Evolutionary conservation across 805 yeast species (phyloP).

Genomic region (Pichia membranifaciens): DNA sequence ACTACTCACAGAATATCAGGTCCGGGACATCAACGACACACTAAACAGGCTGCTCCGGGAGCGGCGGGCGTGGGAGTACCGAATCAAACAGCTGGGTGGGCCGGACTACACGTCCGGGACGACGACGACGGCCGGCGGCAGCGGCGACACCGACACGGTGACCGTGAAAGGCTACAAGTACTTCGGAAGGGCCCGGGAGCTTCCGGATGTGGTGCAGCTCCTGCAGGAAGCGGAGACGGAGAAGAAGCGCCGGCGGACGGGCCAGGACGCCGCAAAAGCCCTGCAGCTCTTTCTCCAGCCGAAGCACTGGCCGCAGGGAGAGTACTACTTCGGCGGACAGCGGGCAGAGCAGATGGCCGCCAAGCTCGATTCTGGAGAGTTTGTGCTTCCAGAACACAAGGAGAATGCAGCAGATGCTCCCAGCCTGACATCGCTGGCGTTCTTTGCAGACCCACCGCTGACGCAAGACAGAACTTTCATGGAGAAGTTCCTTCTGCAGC

Average conservation of each 20-base stretch:
- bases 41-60: constrained; percentile 63
- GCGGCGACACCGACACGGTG: not conserved
- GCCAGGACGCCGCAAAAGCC: constrained; percentile 6
- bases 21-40: constrained; percentile 70
- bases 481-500: constrained; percentile 1
- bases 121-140: not conserved
- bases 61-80: constrained; percentile 72
- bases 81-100: constrained; percentile 66
- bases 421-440: not conserved
- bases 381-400: too few species aligned
- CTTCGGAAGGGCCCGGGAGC: constrained; percentile 77
- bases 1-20: constrained; percentile 48
- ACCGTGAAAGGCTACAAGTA: constrained; percentile 54
- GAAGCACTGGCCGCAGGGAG: not conserved
- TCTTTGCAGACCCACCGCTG: not conserved
- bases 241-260: constrained; percentile 13
- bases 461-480: not conserved
- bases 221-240: constrained; percentile 30
- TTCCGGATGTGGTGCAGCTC: constrained; percentile 61
- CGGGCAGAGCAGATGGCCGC: not conserved
- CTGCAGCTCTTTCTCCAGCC: not conserved
- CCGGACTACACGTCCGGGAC: constrained; percentile 42
- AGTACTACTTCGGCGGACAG: not conserved
- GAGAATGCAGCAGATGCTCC: too few species aligned
- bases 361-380: not conserved